phyloP scores from a whole-genome alignment of 176 grass and related monocot species.

The Bolboschoenus planiculmis region DNA sequence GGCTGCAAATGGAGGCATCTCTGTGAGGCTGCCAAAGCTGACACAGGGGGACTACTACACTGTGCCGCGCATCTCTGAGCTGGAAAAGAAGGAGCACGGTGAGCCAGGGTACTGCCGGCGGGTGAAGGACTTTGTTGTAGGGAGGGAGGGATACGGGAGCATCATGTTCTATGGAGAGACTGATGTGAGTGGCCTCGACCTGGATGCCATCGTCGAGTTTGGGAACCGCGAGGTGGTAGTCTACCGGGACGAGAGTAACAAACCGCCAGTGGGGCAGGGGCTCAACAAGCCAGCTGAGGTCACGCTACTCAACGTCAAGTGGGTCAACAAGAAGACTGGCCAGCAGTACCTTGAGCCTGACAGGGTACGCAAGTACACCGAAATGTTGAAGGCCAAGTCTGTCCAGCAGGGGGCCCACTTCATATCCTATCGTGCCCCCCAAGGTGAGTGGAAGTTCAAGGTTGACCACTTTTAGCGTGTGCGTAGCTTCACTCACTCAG shows the following conservation, averaged over 20 bases:
- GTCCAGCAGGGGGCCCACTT: slow-evolving; percentile 72
- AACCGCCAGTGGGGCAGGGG: slow-evolving; percentile 68
- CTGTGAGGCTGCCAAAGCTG: slow-evolving; percentile 59
- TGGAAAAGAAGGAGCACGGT: slow-evolving; percentile 66
- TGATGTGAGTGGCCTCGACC: slow-evolving; percentile 59
- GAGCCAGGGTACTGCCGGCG: slow-evolving; percentile 57
- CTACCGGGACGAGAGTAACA: slow-evolving; percentile 68
- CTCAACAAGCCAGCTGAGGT: slow-evolving; percentile 81
- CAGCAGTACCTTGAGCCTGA: slow-evolving; percentile 36
- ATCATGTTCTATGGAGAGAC: slow-evolving; percentile 76
- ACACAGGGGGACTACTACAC: slow-evolving; percentile 61
- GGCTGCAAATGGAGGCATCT: slow-evolving; percentile 9
- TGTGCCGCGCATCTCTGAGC: slow-evolving; percentile 56
- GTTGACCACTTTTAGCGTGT: slow-evolving; percentile 66
- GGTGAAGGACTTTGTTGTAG: slow-evolving; percentile 70
- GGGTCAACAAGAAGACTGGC: slow-evolving; percentile 61
- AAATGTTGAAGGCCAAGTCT: slow-evolving; percentile 53
- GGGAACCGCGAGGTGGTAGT: slow-evolving; percentile 79
- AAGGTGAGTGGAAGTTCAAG: slow-evolving; percentile 92
- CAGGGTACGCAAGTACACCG: slow-evolving; percentile 57
- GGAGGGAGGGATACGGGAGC: slow-evolving; percentile 62
- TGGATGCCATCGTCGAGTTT: slow-evolving; percentile 66
- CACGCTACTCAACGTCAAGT: slow-evolving; percentile 77
- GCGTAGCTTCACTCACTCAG: neutral
- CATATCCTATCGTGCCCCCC: slow-evolving; percentile 42